These are phyloP conservation scores for Amaranthus hypochondriacus DNA, from an alignment of 148 eudicot species.

Conservation along the genomic window DNA sequence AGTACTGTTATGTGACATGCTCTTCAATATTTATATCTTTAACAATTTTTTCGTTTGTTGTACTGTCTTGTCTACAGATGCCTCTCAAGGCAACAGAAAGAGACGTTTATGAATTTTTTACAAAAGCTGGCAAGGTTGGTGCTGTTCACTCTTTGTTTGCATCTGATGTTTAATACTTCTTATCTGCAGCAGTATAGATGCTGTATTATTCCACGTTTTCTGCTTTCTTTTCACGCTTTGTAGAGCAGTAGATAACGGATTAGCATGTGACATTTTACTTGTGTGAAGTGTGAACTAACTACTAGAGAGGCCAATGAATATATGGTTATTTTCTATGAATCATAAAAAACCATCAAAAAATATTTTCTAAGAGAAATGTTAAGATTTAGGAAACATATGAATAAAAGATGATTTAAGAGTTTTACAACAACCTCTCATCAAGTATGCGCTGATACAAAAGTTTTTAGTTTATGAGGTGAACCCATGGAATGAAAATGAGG, in stretches of 20 bases:
- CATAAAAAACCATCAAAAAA: no score
- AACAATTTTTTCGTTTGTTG: conserved; percentile 10
- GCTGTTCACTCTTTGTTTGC: conserved; percentile 7
- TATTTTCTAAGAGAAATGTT: no score
- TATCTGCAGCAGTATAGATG: not conserved
- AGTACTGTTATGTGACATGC: not conserved
- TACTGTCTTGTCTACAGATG: conserved; percentile 49
- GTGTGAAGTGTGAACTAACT: no score
- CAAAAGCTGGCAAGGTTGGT: conserved; percentile 92
- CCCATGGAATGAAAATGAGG: no score
- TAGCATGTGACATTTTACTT: no score
- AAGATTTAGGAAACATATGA: no score
- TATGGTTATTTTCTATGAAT: no score
- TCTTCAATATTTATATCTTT: not conserved
- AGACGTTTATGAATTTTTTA: conserved; percentile 89
- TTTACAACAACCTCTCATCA: not conserved
- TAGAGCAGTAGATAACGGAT: not conserved
- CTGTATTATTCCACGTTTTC: not conserved
- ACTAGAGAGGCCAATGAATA: not conserved
- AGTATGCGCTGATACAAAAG: not conserved
- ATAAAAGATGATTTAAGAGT: not conserved
- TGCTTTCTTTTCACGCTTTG: not conserved
- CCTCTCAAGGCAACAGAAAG: conserved; percentile 88
- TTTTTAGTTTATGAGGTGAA: not conserved
- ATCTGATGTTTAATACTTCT: conserved; percentile 6